Percentiles rank a stretch among this genome's conserved stretches.
These are phyloP conservation scores for Puccinia triticina DNA, from an alignment of 1,284 basidiomycete species.

Conservation along the genomic window DNA sequence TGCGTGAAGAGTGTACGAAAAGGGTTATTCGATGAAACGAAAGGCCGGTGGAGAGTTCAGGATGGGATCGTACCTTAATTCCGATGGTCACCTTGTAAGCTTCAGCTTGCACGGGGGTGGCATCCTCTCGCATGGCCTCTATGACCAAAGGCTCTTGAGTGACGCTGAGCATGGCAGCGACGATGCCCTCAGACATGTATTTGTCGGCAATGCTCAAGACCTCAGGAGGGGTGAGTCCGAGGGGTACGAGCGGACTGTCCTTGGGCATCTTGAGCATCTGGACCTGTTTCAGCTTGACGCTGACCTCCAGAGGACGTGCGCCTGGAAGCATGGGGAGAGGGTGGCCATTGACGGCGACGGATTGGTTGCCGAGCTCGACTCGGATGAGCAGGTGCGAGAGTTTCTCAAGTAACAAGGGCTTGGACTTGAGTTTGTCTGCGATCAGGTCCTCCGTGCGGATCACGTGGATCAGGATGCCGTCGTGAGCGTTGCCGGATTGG, in stretches of 20 bases:
- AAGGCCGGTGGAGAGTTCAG: too few relatives aligned
- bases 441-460: conserved; percentile 48
- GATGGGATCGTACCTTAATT: conserved; percentile 34
- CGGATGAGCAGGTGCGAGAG: conserved; percentile 33
- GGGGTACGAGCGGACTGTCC: conserved; percentile 40
- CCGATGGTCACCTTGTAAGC: conserved; percentile 45
- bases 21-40: neutral
- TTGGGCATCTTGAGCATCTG: conserved; percentile 38
- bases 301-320: conserved; percentile 16
- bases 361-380: conserved; percentile 23
- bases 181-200: conserved; percentile 47
- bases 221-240: conserved; percentile 36
- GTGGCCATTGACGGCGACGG: conserved; percentile 31
- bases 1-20: neutral
- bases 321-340: conserved; percentile 24
- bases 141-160: conserved; percentile 24
- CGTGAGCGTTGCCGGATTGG: neutral
- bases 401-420: conserved; percentile 34
- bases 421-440: conserved; percentile 29
- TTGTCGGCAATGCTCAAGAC: conserved; percentile 47
- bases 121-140: conserved; percentile 15
- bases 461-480: conserved; percentile 32
- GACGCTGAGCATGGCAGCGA: conserved; percentile 39
- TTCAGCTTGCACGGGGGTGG: conserved; percentile 15
- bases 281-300: conserved; percentile 45